A percentile compares a stretch with the other conserved stretches of the same genome.
Evolutionary conservation across 2,329 filamentous ascomycete species (phyloP).

Genomic region (Coleophoma eucalyptorum): DNA sequence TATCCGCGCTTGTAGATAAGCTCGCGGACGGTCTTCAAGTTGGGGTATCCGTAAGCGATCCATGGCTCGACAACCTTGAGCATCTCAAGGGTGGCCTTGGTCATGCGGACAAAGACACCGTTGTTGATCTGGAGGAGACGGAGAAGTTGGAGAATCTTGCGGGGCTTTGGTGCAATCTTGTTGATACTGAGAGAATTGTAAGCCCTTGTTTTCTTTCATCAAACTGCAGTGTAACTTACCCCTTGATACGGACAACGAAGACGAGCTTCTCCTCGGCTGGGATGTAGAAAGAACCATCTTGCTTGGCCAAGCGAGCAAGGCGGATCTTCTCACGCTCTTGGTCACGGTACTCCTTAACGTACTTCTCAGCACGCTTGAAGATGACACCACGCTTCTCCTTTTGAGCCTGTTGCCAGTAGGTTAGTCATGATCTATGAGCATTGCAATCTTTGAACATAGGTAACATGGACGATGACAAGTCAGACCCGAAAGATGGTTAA

Average conservation of each 20-base stretch:
- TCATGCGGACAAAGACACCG: conserved; percentile 95
- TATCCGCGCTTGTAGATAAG: conserved; percentile 99
- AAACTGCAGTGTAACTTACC: conserved; percentile 43
- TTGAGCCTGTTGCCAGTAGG: conserved; percentile 64
- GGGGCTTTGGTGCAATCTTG: conserved; percentile 99
- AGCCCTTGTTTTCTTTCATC: conserved; percentile 7
- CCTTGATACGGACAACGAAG: conserved; percentile 99
- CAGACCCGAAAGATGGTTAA: conserved; percentile 99
- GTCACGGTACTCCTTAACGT: conserved; percentile 99
- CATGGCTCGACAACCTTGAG: conserved; percentile 98
- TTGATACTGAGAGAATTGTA: conserved; percentile 74
- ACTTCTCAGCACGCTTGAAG: conserved; percentile 99
- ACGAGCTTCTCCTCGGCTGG: conserved; percentile 93
- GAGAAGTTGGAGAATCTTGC: conserved; percentile 99
- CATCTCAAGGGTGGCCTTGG: conserved; percentile 98
- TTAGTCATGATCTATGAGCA: conserved; percentile 28
- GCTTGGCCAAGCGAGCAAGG: conserved; percentile 83
- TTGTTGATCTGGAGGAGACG: conserved; percentile 99
- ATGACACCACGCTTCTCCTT: conserved; percentile 98
- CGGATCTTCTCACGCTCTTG: conserved; percentile 98
- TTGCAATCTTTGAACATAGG: conserved; percentile 10
- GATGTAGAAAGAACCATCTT: conserved; percentile 90
- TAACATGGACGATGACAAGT: conserved; percentile 36
- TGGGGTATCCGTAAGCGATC: conserved; percentile 98
- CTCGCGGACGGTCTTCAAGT: conserved; percentile 98